phyloP scores from a whole-genome alignment of 2,329 filamentous ascomycete genomes.

The Fusarium sp. region DNA sequence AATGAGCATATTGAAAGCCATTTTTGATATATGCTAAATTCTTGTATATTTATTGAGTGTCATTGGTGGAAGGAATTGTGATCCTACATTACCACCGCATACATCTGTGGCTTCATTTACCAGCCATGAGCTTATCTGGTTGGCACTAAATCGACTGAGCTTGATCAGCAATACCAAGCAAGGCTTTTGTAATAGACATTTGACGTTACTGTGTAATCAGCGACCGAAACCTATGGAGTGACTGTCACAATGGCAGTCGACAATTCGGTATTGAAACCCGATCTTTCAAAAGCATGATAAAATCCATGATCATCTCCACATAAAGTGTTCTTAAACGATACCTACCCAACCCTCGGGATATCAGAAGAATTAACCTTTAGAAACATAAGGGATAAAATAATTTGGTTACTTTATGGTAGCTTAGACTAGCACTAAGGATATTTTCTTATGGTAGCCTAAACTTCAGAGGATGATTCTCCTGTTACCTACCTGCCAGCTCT shows the following conservation, averaged over 20 bases:
- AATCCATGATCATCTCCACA: constrained; percentile 2
- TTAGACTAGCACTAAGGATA: too few relatives aligned
- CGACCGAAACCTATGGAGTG: rapidly evolving
- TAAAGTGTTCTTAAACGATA: background rate
- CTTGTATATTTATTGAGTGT: rapidly evolving
- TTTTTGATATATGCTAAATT: too few relatives aligned
- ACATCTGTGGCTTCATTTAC: background rate
- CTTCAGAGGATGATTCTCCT: too few relatives aligned
- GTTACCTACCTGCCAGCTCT: background rate
- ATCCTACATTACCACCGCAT: background rate
- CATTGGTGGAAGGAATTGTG: rapidly evolving
- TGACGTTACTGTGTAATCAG: rapidly evolving
- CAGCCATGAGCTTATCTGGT: background rate
- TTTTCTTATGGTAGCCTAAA: too few relatives aligned
- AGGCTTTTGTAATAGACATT: background rate
- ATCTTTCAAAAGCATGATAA: background rate
- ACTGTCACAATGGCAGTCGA: background rate
- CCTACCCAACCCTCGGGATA: too few relatives aligned
- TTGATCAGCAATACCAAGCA: background rate
- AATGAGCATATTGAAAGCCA: background rate
- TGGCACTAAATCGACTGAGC: too few relatives aligned
- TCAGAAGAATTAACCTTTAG: too few relatives aligned
- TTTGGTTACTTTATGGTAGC: too few relatives aligned
- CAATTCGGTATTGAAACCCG: too few relatives aligned
- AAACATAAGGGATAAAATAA: too few relatives aligned